Evolutionary conservation across 306 rosid genomes (phyloP).

Genomic region (Vigna hirtella): DNA sequence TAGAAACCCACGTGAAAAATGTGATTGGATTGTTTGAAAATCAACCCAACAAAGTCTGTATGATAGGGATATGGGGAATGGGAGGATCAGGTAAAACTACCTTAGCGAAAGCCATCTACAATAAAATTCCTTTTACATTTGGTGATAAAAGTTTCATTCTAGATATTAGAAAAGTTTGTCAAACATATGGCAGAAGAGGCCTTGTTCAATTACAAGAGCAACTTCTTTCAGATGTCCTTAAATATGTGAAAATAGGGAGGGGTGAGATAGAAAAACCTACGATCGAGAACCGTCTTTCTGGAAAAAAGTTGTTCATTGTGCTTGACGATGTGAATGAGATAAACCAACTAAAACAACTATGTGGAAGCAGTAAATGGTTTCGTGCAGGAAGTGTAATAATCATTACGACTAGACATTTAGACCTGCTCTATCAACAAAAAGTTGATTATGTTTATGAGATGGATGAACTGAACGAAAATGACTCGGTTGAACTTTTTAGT

Average conservation of each 20-base stretch:
- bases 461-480: neutral
- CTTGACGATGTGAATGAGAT: neutral
- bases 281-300: neutral
- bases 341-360: neutral
- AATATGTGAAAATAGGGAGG: neutral
- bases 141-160: neutral
- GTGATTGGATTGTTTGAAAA: neutral
- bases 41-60: neutral
- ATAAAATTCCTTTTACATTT: neutral
- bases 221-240: neutral
- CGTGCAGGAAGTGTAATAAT: constrained; percentile 35
- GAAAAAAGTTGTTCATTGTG: neutral
- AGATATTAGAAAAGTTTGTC: neutral
- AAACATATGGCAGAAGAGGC: neutral
- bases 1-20: neutral
- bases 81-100: constrained; percentile 41
- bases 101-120: constrained; percentile 26
- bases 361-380: neutral
- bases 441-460: neutral
- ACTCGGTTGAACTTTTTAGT: constrained; percentile 20
- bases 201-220: neutral
- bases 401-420: neutral
- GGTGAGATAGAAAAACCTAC: neutral
- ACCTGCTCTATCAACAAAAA: neutral
- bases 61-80: constrained; percentile 40